phyloP scores from a whole-genome alignment of 331 rosid species.

The Prunus yedoensis region DNA sequence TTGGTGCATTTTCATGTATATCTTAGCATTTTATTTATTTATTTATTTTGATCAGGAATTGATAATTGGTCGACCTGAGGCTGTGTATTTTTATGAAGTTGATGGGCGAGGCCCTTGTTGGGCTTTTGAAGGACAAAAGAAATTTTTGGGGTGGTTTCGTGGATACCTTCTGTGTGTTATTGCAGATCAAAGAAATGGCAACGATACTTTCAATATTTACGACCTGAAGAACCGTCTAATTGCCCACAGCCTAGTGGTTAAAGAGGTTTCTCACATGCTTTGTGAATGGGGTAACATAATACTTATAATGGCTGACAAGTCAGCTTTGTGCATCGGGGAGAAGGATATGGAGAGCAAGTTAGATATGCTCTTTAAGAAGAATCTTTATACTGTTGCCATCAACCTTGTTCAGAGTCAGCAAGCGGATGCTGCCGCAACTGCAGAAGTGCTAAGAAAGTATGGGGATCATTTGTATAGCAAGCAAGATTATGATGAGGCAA shows the following conservation, averaged over 20 bases:
- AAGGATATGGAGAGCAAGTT: conserved; percentile 99
- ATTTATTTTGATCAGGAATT: conserved; percentile 61
- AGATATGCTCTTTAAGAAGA: conserved; percentile 95
- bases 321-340: conserved; percentile 90
- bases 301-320: conserved; percentile 81
- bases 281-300: conserved; percentile 96
- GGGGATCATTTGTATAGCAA: conserved; percentile 94
- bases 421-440: conserved; percentile 98
- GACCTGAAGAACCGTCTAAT: conserved; percentile 90
- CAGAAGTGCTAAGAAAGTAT: conserved; percentile 90
- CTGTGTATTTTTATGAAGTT: conserved; percentile 92
- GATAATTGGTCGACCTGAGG: conserved; percentile 93
- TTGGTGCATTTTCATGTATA: conserved; percentile 7
- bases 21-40: conserved; percentile 24
- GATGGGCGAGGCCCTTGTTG: conserved; percentile 99
- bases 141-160: conserved; percentile 91
- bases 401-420: conserved; percentile 97
- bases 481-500: conserved; percentile 96
- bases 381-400: conserved; percentile 85
- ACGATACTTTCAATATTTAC: conserved; percentile 78
- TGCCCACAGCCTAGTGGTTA: conserved; percentile 80
- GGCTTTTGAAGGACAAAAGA: conserved; percentile 99
- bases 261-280: conserved; percentile 92
- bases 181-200: conserved; percentile 84
- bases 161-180: conserved; percentile 94